Evolutionary conservation across 257 asterid genomes (phyloP), one percentile per base, ranked within the genome.

Genomic region (Fraxinus anomala): DNA sequence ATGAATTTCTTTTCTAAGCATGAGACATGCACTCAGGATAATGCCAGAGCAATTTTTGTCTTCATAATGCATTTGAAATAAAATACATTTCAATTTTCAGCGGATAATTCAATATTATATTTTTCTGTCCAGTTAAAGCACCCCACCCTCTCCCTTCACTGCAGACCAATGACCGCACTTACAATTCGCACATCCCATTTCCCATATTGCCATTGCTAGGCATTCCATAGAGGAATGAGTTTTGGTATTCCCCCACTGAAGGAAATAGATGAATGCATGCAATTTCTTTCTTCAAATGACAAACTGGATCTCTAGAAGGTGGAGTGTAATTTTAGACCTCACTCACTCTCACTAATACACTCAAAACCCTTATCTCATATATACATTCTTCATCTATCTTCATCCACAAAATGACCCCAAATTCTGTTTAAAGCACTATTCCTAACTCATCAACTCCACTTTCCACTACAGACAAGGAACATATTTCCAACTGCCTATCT

Each of bases 251-350:
- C 66, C 26, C 24, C 5, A 19, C 65, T 19, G 24, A 54, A 54
- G 24, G 11, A 19, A 54, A 17, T 54, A 54, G 65, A 54, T 54
- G 24, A 56, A 56, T 56, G 66, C 66, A 56, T n/a, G 66, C 66
- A n/a, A 5, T 56, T 56, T 56, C 66, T 54, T 54, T 19, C 65
- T 56, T 56, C 66, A 56, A 54, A 54, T 54, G 65, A 54, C 65
- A 54, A n/a, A 56, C 12, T n/a, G 66, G 24, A n/a, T 56, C 66
- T 56, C 8, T 5, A 56, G 23, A 17, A 51, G 12, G 28, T 56
- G 66, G 65, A 54, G 19, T 16, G 11, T 54, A 54, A 54, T 17
- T 54, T 54, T 19, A 54, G 65, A 54, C 65, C 26, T 54, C 65
- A 19, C 66, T 56, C 24, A 17, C 66, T 5, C 1, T 16, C 59